Percentiles rank a stretch among this genome's conserved stretches.
phyloP scores from a whole-genome alignment of 2,329 filamentous ascomycete species.

The Pseudogymnoascus sp. region DNA sequence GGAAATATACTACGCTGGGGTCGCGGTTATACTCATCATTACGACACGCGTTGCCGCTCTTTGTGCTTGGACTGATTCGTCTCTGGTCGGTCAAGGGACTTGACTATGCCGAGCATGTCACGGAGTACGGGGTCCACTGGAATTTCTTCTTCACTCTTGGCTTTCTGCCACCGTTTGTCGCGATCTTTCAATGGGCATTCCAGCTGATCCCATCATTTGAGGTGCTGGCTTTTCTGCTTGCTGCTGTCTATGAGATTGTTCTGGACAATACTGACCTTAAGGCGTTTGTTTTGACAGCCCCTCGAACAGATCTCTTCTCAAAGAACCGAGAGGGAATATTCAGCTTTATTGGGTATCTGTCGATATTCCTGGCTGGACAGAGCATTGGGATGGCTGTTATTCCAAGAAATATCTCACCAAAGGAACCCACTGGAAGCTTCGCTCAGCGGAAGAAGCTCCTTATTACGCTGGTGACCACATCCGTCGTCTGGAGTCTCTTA shows the following conservation, averaged over 20 bases:
- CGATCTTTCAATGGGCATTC: conserved; percentile 69
- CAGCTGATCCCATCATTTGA: conserved; percentile 70
- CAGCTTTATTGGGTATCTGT: conserved; percentile 87
- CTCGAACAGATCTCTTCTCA: conserved; percentile 70
- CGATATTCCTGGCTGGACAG: conserved; percentile 89
- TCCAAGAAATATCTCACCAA: conserved; percentile 48
- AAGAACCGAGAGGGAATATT: conserved; percentile 95
- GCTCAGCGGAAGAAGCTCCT: conserved; percentile 53
- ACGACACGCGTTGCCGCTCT: conserved; percentile 75
- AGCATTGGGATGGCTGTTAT: conserved; percentile 75
- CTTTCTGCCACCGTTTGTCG: conserved; percentile 81
- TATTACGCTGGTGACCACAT: conserved; percentile 58
- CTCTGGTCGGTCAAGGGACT: conserved; percentile 86
- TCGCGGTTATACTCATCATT: conserved; percentile 60
- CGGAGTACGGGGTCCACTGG: conserved; percentile 97
- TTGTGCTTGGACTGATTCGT: conserved; percentile 72
- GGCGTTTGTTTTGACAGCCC: conserved; percentile 74
- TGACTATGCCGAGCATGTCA: conserved; percentile 95
- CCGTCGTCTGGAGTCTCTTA: conserved; percentile 60
- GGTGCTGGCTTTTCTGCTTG: conserved; percentile 63
- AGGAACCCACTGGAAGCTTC: conserved; percentile 35
- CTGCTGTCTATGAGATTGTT: conserved; percentile 63
- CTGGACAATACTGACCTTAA: conserved; percentile 76
- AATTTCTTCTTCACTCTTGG: conserved; percentile 98
- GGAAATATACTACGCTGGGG: conserved; percentile 43